Percentiles rank a stretch among this genome's conserved stretches.
These are phyloP conservation scores for Aspergillus sclerotiicarbonarius DNA, from an alignment of 495 filamentous ascomycete genomes.

Conservation along the genomic window DNA sequence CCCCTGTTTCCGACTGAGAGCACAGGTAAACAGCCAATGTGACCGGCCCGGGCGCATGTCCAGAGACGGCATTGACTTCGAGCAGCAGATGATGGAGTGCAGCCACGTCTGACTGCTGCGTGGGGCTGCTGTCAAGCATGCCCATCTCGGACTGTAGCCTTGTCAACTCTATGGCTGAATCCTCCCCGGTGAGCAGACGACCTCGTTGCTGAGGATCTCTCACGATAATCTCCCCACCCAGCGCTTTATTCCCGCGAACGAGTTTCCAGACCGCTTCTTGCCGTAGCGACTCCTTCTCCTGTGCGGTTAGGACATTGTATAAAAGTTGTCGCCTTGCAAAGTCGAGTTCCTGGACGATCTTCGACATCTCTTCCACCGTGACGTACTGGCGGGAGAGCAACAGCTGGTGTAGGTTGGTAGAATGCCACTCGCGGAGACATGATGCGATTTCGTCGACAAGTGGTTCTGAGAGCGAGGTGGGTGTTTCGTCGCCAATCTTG, in stretches of 20 bases:
- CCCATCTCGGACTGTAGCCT: slow-evolving; percentile 94
- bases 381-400: slow-evolving; percentile 77
- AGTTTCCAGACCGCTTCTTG: slow-evolving; percentile 93
- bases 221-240: slow-evolving; percentile 89
- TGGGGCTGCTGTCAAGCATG: slow-evolving; percentile 77
- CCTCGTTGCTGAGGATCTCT: slow-evolving; percentile 81
- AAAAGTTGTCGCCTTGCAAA: slow-evolving; percentile 82
- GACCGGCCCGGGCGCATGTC: slow-evolving; percentile 66
- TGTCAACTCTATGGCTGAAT: slow-evolving; percentile 89
- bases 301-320: slow-evolving; percentile 84
- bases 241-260: slow-evolving; percentile 87
- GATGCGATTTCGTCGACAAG: slow-evolving; percentile 97
- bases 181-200: slow-evolving; percentile 82
- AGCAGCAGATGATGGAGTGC: slow-evolving; percentile 82
- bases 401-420: slow-evolving; percentile 93
- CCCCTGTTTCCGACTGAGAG: slow-evolving; percentile 59
- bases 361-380: slow-evolving; percentile 75
- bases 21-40: slow-evolving; percentile 80
- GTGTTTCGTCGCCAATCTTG: slow-evolving; percentile 94
- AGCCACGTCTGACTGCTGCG: slow-evolving; percentile 61
- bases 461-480: slow-evolving; percentile 82
- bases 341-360: slow-evolving; percentile 76
- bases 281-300: slow-evolving; percentile 72
- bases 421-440: slow-evolving; percentile 96
- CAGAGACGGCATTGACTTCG: slow-evolving; percentile 76